Percentiles rank a stretch among this genome's conserved stretches.
Evolutionary conservation across 805 yeast species (phyloP).

Genomic region (Saturnispora mendoncae): DNA sequence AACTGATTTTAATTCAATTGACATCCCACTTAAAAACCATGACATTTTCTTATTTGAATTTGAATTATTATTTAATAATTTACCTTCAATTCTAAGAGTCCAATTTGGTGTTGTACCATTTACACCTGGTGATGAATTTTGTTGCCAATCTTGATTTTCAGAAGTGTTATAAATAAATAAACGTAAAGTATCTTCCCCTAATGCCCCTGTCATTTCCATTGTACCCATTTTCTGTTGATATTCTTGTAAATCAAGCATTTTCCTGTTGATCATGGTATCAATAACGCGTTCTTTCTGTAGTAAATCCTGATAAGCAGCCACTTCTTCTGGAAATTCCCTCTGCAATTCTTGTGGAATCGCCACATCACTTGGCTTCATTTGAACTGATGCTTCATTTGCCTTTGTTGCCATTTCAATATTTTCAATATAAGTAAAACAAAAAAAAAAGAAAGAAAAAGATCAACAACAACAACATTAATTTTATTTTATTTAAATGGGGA

Average conservation of each 20-base stretch:
- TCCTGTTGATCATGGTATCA: constrained; percentile 75
- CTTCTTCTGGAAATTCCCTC: constrained; percentile 34
- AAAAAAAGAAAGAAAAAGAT: no score
- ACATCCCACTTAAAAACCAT: constrained; percentile 71
- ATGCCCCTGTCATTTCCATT: constrained; percentile 33
- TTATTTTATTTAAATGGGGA: neutral
- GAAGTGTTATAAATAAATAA: constrained; percentile 75
- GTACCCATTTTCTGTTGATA: constrained; percentile 29
- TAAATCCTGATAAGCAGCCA: constrained; percentile 60
- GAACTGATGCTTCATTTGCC: constrained; percentile 19
- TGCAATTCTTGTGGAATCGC: constrained; percentile 26
- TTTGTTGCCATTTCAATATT: neutral
- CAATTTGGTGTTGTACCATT: constrained; percentile 42
- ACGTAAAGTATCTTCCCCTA: constrained; percentile 49
- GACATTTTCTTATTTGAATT: constrained; percentile 58
- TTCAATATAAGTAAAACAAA: neutral
- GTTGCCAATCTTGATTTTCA: constrained; percentile 87
- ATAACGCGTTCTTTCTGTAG: constrained; percentile 74
- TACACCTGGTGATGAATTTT: constrained; percentile 8
- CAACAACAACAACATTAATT: no score
- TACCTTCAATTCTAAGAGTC: constrained; percentile 87
- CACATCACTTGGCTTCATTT: constrained; percentile 30
- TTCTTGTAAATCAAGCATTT: constrained; percentile 79
- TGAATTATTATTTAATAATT: constrained; percentile 39
- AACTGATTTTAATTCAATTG: constrained; percentile 54